These are phyloP conservation scores for Yamadazyma diospyri DNA, from an alignment of 1,139 yeast genomes.

Conservation along the genomic window DNA sequence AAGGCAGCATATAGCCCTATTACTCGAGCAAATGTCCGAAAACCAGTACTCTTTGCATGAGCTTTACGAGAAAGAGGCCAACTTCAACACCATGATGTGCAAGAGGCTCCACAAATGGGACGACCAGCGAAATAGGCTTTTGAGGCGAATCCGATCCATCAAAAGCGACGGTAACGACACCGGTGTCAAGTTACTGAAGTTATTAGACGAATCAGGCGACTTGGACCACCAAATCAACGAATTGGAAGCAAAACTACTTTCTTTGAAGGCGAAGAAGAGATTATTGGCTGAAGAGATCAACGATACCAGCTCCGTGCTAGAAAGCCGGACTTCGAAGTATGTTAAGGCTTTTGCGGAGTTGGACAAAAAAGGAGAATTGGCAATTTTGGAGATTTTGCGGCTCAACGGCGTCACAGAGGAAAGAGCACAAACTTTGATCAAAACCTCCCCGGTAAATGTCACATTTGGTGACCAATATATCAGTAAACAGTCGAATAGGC, in stretches of 20 bases:
- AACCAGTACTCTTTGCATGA: conserved; percentile 48
- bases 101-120: conserved; percentile 46
- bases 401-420: conserved; percentile 22
- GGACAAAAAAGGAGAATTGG: conserved; percentile 37
- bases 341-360: conserved; percentile 38
- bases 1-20: conserved; percentile 25
- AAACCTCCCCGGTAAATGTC: conserved; percentile 27
- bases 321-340: conserved; percentile 45
- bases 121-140: conserved; percentile 28
- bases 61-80: conserved; percentile 40
- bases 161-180: conserved; percentile 40
- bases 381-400: conserved; percentile 24
- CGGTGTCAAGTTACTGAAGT: conserved; percentile 40
- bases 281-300: conserved; percentile 41
- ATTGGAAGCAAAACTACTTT: conserved; percentile 36
- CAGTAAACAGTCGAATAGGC: background rate
- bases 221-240: conserved; percentile 41
- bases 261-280: conserved; percentile 35
- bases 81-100: conserved; percentile 26
- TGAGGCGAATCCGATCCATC: conserved; percentile 36
- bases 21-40: conserved; percentile 37
- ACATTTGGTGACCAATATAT: conserved; percentile 22
- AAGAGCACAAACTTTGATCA: conserved; percentile 20
- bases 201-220: conserved; percentile 30
- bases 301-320: conserved; percentile 52